Evolutionary conservation across 2,329 filamentous ascomycete species (phyloP), one percentile per base, ranked within the genome.

Genomic region (Ceratocystis destructans): DNA sequence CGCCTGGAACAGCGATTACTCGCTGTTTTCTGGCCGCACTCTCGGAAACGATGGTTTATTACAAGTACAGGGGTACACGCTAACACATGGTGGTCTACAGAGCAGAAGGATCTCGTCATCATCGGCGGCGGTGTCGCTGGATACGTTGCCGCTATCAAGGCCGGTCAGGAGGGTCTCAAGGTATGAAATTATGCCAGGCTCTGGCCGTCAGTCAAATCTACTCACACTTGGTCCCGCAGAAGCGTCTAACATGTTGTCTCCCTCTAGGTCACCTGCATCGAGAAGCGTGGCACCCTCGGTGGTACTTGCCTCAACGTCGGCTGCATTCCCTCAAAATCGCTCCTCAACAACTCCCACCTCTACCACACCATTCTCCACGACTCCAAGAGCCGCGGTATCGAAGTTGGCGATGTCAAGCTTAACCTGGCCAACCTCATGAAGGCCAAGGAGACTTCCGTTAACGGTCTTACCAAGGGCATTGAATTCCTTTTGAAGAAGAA

Each of bases 401-500:
- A 97, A 75, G 94, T 99, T 72, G 87, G 89, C 75, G 90, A 96
- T 79, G 93, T 99, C 74, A 95, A 96, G 79, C 87, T 99, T 75
- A 96, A 99, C 82, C 83, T 99, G 59, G 78, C 81, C 73, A 87
- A 94, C 77, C 91, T 99, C 85, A 96, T 99, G 92, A 96, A 96
- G 81, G 92, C 94, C 68, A 99, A 99, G 81, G 93, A 99, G 64
- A 88, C 86, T 45, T 95, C 94, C 64, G 94, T 99, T 69, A 78
- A 80, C 50, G 86, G 91, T 62, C 80, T 99, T 71, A 99, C 94
- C 71, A 97, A 97, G 82, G 94, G 94, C 76, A 89, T 99, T 71
- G 94, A 99, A 78, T 99, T 93, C 76, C 82, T 99, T 70, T 88
- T 99, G 79, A 97, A 97, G 87, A 97, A 99, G 84, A 99, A 99